Evolutionary conservation across 1,284 basidiomycete genomes (phyloP).

Genomic region (Blastosporella zonata): DNA sequence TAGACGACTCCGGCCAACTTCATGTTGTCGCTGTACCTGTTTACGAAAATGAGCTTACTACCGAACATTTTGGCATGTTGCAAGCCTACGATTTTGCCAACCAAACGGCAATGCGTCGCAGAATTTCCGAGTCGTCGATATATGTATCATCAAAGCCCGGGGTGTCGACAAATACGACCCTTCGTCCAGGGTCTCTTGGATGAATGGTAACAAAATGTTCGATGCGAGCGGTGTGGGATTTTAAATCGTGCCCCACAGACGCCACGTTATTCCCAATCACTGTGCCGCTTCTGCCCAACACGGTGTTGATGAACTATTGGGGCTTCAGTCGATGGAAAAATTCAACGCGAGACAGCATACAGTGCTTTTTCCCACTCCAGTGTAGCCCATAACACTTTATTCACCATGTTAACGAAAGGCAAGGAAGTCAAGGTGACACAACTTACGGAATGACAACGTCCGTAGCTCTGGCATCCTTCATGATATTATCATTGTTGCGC

Average conservation of each 20-base stretch:
- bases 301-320: slow-evolving; percentile 14
- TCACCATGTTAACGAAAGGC: background rate
- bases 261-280: background rate
- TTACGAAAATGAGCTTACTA: slow-evolving; percentile 3
- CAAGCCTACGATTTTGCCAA: slow-evolving; percentile 17
- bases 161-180: slow-evolving; percentile 23
- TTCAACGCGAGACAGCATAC: background rate
- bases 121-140: slow-evolving; percentile 19
- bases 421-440: background rate
- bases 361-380: slow-evolving; percentile 17
- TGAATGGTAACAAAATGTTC: slow-evolving; percentile 13
- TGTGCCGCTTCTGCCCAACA: background rate
- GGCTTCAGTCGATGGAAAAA: background rate
- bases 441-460: slow-evolving; percentile 17
- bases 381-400: slow-evolving; percentile 14
- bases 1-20: slow-evolving; percentile 23
- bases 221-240: slow-evolving; percentile 10
- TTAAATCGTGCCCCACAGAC: slow-evolving; percentile 13
- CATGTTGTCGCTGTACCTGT: slow-evolving; percentile 12
- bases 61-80: background rate
- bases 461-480: slow-evolving; percentile 8
- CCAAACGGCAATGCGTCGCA: slow-evolving; percentile 21
- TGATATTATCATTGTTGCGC: slow-evolving; percentile 4
- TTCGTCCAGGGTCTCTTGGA: slow-evolving; percentile 6
- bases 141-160: slow-evolving; percentile 24